phyloP scores from a whole-genome alignment of 495 filamentous ascomycete species.

The Penicillium salamii region DNA sequence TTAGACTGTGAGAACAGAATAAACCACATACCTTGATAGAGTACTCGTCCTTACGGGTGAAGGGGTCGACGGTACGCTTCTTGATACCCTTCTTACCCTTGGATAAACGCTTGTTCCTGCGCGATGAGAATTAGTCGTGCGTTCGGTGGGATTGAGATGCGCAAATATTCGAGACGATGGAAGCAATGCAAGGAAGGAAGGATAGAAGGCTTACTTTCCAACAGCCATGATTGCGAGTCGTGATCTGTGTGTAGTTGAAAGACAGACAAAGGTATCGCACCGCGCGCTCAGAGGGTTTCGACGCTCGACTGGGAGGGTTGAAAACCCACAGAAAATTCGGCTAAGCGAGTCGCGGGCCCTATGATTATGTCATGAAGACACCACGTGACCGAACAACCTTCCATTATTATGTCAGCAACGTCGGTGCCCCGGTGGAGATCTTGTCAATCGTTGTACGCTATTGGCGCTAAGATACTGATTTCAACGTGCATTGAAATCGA shows the following conservation, averaged over 20 bases:
- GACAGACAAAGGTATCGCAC: conserved; percentile 46
- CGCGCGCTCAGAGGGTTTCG: conserved; percentile 41
- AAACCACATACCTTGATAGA: conserved; percentile 75
- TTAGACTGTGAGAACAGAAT: not conserved
- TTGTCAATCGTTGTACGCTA: not conserved
- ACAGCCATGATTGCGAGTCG: conserved; percentile 80
- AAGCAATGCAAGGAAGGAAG: conserved; percentile 15
- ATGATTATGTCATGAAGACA: conserved; percentile 28
- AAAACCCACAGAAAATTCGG: conserved; percentile 51
- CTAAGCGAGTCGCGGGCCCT: conserved; percentile 49
- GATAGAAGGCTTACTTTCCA: conserved; percentile 64
- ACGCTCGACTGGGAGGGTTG: conserved; percentile 34
- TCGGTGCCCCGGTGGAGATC: not conserved
- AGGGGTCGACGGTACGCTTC: conserved; percentile 97
- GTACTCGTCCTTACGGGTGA: conserved; percentile 98
- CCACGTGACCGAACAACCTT: conserved; percentile 21
- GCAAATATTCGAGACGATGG: conserved; percentile 13
- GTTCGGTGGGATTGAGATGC: conserved; percentile 2
- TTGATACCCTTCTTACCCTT: conserved; percentile 99
- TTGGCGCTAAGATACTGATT: not conserved
- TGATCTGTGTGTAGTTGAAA: conserved; percentile 39
- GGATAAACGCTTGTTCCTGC: conserved; percentile 99
- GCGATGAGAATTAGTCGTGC: conserved; percentile 16
- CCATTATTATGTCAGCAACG: not conserved
- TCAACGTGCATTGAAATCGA: no score